Conservation (phyloP, 179 eudicot genomes). For the Nepenthes alata region DNA sequence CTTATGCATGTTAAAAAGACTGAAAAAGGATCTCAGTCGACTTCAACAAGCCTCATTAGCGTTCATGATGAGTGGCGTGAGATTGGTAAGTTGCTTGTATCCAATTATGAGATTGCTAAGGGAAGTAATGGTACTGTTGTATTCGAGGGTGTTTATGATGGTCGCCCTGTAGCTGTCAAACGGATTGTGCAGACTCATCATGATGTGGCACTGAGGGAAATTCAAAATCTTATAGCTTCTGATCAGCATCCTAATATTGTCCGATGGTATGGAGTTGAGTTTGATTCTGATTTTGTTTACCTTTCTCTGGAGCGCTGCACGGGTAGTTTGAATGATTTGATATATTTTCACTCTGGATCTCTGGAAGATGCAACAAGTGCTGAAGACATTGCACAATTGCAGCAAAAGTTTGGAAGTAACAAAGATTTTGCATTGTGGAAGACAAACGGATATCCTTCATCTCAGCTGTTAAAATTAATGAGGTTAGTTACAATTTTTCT, state of each 20-base stretch:
- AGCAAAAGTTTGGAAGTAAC: constrained; percentile 12
- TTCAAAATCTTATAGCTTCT: constrained; percentile 65
- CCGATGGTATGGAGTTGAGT: constrained; percentile 63
- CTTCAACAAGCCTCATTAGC: constrained; percentile 7
- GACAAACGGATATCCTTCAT: constrained; percentile 57
- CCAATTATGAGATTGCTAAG: constrained; percentile 45
- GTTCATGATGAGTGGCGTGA: constrained; percentile 26
- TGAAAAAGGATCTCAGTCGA: constrained; percentile 11
- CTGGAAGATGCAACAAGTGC: constrained; percentile 11
- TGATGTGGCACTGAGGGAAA: constrained; percentile 61
- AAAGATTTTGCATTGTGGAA: constrained; percentile 43
- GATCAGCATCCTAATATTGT: constrained; percentile 71
- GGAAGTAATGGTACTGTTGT: constrained; percentile 72
- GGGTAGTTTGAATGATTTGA: constrained; percentile 48
- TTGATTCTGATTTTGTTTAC: constrained; percentile 57
- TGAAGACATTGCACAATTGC: constrained; percentile 17
- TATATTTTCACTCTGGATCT: constrained; percentile 19
- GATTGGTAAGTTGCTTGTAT: constrained; percentile 45
- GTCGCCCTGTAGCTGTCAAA: constrained; percentile 67
- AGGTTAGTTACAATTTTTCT: constrained; percentile 26
- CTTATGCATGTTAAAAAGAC: constrained; percentile 8
- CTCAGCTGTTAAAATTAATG: constrained; percentile 50
- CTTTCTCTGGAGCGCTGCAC: constrained; percentile 56
- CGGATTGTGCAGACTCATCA: constrained; percentile 57
- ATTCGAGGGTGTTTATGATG: constrained; percentile 57